Percentiles rank a stretch among this genome's conserved stretches.
Evolutionary conservation across 2,329 filamentous ascomycete genomes (phyloP).

Genomic region (Colletotrichum tofieldiae): DNA sequence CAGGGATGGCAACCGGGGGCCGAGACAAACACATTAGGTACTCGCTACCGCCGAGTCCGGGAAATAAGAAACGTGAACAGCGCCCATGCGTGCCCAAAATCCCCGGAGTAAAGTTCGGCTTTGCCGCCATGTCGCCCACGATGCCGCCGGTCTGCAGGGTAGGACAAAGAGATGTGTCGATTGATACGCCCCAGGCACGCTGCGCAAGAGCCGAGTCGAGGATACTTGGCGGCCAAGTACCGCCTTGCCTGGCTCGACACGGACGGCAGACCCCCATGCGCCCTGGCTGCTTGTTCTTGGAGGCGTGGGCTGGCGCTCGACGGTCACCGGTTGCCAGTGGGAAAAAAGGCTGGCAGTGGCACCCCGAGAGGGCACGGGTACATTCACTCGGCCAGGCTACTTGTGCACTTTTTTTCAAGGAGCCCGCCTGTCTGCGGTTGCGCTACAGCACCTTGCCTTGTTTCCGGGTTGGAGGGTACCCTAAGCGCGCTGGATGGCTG

Average conservation of each 20-base stretch:
- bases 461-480: conserved; percentile 6
- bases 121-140: conserved; percentile 19
- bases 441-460: conserved; percentile 19
- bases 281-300: conserved; percentile 10
- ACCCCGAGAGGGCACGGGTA: conserved; percentile 22
- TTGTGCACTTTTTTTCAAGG: conserved; percentile 15
- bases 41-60: conserved; percentile 34
- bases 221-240: conserved; percentile 21
- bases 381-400: conserved; percentile 30
- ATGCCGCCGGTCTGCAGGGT: not conserved
- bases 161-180: conserved; percentile 15
- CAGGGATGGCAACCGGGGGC: conserved; percentile 21
- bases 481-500: not conserved
- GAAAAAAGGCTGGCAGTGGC: conserved; percentile 25
- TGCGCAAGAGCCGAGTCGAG: conserved; percentile 9
- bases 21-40: conserved; percentile 29
- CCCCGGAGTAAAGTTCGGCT: conserved; percentile 30
- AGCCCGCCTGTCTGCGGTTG: not conserved
- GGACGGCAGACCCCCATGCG: conserved; percentile 18
- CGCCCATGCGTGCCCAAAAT: conserved; percentile 40
- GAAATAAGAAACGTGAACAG: conserved; percentile 40
- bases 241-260: conserved; percentile 11
- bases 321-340: conserved; percentile 1
- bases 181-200: conserved; percentile 11
- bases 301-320: conserved; percentile 27